Evolutionary conservation across 257 asterid species (phyloP).

Genomic region (Voacanga thouarsii): DNA sequence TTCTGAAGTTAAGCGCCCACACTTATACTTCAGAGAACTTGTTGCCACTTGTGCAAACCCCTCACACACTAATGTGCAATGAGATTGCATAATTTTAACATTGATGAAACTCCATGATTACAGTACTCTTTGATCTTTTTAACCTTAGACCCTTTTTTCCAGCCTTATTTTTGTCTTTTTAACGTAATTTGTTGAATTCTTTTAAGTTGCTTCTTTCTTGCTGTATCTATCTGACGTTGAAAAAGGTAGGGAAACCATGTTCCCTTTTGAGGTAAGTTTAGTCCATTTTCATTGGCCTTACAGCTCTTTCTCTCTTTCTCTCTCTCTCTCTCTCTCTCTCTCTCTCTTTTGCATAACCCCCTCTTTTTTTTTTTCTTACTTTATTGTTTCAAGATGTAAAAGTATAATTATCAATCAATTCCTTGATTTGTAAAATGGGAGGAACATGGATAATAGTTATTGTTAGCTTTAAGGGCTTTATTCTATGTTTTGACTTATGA

Average conservation of each 20-base stretch:
- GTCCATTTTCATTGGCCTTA: neutral
- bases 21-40: too few relatives aligned
- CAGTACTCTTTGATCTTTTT: neutral
- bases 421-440: slow-evolving; percentile 53
- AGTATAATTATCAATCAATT: neutral
- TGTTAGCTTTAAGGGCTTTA: too few relatives aligned
- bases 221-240: slow-evolving; percentile 88
- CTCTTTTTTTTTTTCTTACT: neutral
- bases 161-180: too few relatives aligned
- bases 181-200: neutral
- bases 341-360: neutral
- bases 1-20: too few relatives aligned
- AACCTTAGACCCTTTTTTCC: neutral
- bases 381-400: neutral
- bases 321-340: too few relatives aligned
- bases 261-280: slow-evolving; percentile 74
- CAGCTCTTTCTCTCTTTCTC: neutral
- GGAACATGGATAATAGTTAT: slow-evolving; percentile 60
- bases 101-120: neutral
- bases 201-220: slow-evolving; percentile 87
- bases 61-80: neutral
- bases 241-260: slow-evolving; percentile 98
- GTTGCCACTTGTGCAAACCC: too few relatives aligned
- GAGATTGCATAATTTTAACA: neutral
- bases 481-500: too few relatives aligned